phyloP scores from a whole-genome alignment of 768 basidiomycete species.

The Boletus pseudopeckii region DNA sequence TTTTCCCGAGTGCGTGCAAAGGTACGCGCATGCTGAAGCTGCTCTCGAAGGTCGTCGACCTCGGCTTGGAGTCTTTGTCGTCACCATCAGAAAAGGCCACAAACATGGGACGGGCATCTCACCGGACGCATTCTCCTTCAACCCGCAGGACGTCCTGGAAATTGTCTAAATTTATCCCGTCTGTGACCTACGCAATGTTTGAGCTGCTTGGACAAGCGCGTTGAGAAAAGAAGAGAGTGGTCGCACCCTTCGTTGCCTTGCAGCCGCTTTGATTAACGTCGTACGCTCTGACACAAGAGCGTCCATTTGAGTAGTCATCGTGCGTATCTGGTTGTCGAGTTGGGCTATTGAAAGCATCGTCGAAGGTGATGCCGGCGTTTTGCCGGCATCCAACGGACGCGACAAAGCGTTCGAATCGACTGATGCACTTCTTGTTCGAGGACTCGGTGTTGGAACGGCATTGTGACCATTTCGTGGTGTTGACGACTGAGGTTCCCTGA shows the following conservation, averaged over 20 bases:
- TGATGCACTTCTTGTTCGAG: constrained; percentile 22
- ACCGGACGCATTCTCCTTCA: constrained; percentile 38
- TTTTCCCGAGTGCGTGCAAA: constrained; percentile 32
- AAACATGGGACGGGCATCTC: background rate
- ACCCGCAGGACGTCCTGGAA: constrained; percentile 28
- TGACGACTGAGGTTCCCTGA: background rate
- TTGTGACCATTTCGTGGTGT: background rate
- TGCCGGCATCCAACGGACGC: background rate
- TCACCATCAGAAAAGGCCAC: background rate
- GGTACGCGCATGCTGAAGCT: constrained; percentile 26
- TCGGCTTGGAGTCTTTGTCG: constrained; percentile 31
- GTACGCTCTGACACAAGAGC: constrained; percentile 38
- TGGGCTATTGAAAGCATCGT: constrained; percentile 23
- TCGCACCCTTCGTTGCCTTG: constrained; percentile 24
- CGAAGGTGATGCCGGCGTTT: constrained; percentile 1
- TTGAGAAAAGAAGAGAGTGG: background rate
- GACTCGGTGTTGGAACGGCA: background rate
- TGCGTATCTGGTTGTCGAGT: constrained; percentile 37
- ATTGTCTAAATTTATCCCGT: constrained; percentile 12
- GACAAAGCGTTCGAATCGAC: constrained; percentile 17
- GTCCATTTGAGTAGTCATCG: constrained; percentile 35
- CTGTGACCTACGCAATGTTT: constrained; percentile 9
- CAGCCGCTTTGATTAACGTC: constrained; percentile 23
- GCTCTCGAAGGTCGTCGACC: constrained; percentile 27
- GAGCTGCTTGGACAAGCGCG: background rate